phyloP scores from a whole-genome alignment of 169 alveolate species.

The Amoebophrya sp. region DNA sequence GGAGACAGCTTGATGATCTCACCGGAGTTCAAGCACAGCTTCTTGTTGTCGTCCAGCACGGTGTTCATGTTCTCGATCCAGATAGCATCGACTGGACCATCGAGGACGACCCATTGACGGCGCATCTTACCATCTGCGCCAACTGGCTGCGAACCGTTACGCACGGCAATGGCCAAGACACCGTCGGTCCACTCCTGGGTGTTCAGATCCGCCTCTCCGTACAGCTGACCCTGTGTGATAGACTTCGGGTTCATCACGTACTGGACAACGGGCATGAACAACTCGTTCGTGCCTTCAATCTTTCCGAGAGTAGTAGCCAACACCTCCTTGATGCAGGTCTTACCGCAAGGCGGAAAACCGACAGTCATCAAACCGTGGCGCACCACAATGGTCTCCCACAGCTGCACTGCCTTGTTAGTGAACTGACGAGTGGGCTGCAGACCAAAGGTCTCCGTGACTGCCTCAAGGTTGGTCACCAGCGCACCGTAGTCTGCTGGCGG shows the following conservation, averaged over 20 bases:
- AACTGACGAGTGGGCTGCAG: conserved; percentile 57
- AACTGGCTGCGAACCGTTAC: conserved; percentile 60
- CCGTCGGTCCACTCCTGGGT: conserved; percentile 84
- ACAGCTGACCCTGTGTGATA: conserved; percentile 72
- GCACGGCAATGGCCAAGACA: conserved; percentile 67
- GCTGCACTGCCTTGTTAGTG: conserved; percentile 64
- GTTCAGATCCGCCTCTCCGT: conserved; percentile 73
- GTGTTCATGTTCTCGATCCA: conserved; percentile 93
- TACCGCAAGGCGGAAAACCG: conserved; percentile 77
- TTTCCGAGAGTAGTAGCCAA: conserved; percentile 58
- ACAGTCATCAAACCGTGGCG: conserved; percentile 88
- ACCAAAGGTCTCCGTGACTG: conserved; percentile 43
- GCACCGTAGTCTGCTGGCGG: conserved; percentile 62
- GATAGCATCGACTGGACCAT: conserved; percentile 92
- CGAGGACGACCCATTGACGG: conserved; percentile 84
- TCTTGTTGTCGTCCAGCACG: conserved; percentile 86
- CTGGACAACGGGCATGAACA: conserved; percentile 57
- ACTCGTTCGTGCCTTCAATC: conserved; percentile 55
- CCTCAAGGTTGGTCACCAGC: conserved; percentile 55
- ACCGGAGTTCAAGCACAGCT: conserved; percentile 74
- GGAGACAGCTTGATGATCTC: conserved; percentile 79
- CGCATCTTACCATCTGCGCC: conserved; percentile 43
- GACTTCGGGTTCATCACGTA: conserved; percentile 76
- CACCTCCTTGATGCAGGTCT: conserved; percentile 63
- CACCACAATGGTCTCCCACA: conserved; percentile 76